Percentiles rank a stretch among this genome's conserved stretches.
Evolutionary conservation across 1,284 basidiomycete genomes (phyloP).

Genomic region (Schizophyllum amplum): DNA sequence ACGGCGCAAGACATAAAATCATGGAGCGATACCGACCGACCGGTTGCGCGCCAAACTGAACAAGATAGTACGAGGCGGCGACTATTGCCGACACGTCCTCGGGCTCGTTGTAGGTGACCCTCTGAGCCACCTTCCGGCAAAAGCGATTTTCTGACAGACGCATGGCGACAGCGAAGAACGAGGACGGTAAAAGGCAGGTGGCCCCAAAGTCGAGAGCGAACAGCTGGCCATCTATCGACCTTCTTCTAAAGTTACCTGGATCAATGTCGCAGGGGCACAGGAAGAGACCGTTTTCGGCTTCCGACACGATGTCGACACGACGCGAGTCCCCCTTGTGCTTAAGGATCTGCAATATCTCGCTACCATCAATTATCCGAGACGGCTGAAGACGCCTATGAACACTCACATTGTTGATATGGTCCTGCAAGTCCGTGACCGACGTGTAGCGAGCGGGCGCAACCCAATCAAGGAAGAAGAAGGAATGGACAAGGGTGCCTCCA

Average conservation of each 20-base stretch:
- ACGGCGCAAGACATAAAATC: too few species aligned
- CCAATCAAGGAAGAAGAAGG: conserved; percentile 1
- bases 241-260: conserved; percentile 8
- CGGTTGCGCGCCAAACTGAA: background rate
- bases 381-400: background rate
- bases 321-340: background rate
- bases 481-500: background rate
- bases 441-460: background rate
- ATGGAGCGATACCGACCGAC: too few species aligned
- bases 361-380: background rate
- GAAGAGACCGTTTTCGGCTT: background rate
- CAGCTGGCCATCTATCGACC: conserved; percentile 1
- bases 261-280: conserved; percentile 5
- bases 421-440: background rate
- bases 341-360: background rate
- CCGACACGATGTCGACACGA: background rate
- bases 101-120: background rate
- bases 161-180: conserved; percentile 3
- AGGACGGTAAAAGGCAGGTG: conserved; percentile 7
- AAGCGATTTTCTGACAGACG: background rate
- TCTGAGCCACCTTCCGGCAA: background rate
- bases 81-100: background rate
- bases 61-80: background rate
- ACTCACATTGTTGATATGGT: conserved; percentile 3
- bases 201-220: conserved; percentile 9